These are phyloP conservation scores for Ascochyta koolunga DNA, from an alignment of 2,329 filamentous ascomycete genomes.

Conservation along the genomic window DNA sequence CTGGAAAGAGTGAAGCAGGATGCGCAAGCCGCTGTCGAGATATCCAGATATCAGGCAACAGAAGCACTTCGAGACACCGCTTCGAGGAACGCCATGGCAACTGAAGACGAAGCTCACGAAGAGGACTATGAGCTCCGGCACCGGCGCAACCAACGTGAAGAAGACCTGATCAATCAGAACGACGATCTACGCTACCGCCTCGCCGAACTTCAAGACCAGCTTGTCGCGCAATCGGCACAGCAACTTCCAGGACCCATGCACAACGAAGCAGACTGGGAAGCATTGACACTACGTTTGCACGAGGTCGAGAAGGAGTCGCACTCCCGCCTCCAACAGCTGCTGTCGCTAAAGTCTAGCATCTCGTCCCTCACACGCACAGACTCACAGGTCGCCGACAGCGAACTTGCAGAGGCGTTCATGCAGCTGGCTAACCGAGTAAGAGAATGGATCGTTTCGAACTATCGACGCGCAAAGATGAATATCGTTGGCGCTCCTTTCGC, in stretches of 20 bases:
- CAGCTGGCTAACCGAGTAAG: constrained; percentile 70
- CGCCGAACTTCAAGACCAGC: constrained; percentile 33
- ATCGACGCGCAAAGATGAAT: constrained; percentile 64
- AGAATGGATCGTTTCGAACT: constrained; percentile 76
- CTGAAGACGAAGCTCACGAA: not conserved
- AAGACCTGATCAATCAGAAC: constrained; percentile 31
- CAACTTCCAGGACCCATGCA: constrained; percentile 16
- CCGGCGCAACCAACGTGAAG: not conserved
- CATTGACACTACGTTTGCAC: constrained; percentile 39
- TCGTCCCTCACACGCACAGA: constrained; percentile 69
- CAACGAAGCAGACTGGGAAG: constrained; percentile 32
- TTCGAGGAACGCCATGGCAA: not conserved
- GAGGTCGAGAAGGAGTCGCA: constrained; percentile 62
- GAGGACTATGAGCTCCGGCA: not conserved
- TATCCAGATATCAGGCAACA: constrained; percentile 25
- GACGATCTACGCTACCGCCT: constrained; percentile 32
- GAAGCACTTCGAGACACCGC: constrained; percentile 7
- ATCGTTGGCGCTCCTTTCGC: constrained; percentile 24
- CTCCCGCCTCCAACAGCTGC: constrained; percentile 63
- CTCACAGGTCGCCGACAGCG: constrained; percentile 68
- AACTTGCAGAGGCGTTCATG: constrained; percentile 67
- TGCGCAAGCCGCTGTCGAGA: constrained; percentile 27
- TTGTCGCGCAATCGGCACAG: constrained; percentile 19
- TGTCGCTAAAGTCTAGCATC: constrained; percentile 74
- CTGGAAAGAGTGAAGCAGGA: constrained; percentile 31